phyloP scores from a whole-genome alignment of 2,329 filamentous ascomycete species.

The Xylogone sp. region DNA sequence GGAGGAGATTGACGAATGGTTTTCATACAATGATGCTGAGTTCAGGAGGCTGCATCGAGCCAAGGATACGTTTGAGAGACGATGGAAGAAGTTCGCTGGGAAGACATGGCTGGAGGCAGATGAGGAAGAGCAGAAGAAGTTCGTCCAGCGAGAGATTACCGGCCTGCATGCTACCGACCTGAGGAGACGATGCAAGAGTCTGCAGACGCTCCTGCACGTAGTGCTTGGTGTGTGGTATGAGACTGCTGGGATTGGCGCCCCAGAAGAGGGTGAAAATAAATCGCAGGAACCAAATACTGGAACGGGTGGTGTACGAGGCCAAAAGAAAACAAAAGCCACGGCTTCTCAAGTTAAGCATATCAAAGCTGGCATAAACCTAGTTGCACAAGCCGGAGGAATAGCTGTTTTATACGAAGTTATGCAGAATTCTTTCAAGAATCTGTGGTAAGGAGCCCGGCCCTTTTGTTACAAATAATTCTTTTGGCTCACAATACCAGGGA shows the following conservation, averaged over 20 bases:
- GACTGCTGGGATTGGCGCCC: conserved; percentile 48
- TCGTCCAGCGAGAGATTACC: conserved; percentile 52
- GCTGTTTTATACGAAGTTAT: conserved; percentile 23
- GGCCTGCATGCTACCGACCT: conserved; percentile 42
- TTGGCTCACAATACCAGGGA: conserved; percentile 16
- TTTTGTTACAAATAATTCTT: conserved; percentile 1
- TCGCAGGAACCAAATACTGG: conserved; percentile 33
- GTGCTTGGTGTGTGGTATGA: conserved; percentile 68
- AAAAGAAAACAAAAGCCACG: conserved; percentile 43
- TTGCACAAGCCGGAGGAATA: conserved; percentile 43
- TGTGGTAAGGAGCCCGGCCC: conserved; percentile 26
- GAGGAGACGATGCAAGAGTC: conserved; percentile 45
- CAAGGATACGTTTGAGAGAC: conserved; percentile 71
- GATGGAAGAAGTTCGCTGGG: conserved; percentile 58
- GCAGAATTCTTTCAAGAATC: conserved; percentile 23
- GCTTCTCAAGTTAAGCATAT: conserved; percentile 56
- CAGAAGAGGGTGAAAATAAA: conserved; percentile 30
- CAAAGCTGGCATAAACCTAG: conserved; percentile 46
- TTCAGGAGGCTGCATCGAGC: conserved; percentile 73
- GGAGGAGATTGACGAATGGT: conserved; percentile 97
- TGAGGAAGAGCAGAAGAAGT: conserved; percentile 49
- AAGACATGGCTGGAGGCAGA: conserved; percentile 65
- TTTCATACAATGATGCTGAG: conserved; percentile 85
- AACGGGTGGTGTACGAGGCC: conserved; percentile 39
- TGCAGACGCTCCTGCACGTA: conserved; percentile 57